A percentile compares a stretch with the other conserved stretches of the same genome.
These are phyloP conservation scores for Termitomyces sp. DNA, from an alignment of 768 basidiomycete species.

Conservation along the genomic window DNA sequence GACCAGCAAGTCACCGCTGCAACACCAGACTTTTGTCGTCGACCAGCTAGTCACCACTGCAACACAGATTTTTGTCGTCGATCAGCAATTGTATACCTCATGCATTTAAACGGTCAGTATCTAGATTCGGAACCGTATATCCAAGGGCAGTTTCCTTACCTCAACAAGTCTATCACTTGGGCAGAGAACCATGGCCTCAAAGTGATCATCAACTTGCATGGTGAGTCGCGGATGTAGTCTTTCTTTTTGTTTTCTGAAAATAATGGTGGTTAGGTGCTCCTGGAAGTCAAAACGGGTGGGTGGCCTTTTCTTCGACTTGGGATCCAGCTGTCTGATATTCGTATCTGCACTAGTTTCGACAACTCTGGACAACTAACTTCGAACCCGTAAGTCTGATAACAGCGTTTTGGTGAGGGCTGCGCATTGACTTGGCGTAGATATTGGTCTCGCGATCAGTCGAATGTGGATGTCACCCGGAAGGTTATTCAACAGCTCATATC, in stretches of 20 bases:
- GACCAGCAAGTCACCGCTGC: too few species aligned
- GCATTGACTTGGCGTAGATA: constrained; percentile 20
- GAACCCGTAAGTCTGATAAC: constrained; percentile 36
- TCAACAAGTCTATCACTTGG: constrained; percentile 64
- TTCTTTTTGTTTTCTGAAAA: too few species aligned
- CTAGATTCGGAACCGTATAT: constrained; percentile 57
- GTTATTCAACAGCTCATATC: constrained; percentile 57
- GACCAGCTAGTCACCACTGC: too few species aligned
- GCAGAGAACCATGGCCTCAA: constrained; percentile 67
- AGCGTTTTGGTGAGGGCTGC: background rate
- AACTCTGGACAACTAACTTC: constrained; percentile 69
- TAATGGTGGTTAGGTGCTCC: constrained; percentile 45
- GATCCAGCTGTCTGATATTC: background rate
- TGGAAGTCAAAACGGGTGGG: constrained; percentile 73
- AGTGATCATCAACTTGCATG: constrained; percentile 74
- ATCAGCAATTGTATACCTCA: too few species aligned
- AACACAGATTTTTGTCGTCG: too few species aligned
- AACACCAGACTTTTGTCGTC: too few species aligned
- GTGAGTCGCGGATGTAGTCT: constrained; percentile 15
- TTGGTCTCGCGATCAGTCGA: constrained; percentile 63
- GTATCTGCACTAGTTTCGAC: constrained; percentile 51
- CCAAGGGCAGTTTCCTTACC: constrained; percentile 69
- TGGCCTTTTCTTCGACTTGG: background rate
- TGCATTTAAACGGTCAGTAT: too few species aligned
- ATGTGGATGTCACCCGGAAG: constrained; percentile 59